phyloP scores from a whole-genome alignment of 306 rosid genomes.

The Quercus agrifolia region DNA sequence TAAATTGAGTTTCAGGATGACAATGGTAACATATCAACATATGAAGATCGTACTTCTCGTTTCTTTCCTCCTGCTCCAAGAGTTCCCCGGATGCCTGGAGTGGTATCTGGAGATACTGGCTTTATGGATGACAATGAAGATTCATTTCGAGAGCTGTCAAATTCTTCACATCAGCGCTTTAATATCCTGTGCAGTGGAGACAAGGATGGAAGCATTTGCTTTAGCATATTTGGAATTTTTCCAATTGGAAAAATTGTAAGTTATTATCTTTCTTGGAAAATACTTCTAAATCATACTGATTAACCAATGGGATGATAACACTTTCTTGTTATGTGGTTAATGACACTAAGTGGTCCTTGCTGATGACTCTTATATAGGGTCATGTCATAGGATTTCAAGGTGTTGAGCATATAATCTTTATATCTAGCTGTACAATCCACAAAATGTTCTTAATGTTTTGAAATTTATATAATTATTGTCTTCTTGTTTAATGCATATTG shows the following conservation, averaged over 20 bases:
- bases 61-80: slow-evolving; percentile 95
- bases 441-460: neutral
- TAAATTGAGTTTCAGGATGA: slow-evolving; percentile 54
- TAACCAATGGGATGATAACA: slow-evolving; percentile 9
- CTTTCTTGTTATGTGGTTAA: slow-evolving; percentile 9
- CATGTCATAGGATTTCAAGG: neutral
- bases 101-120: slow-evolving; percentile 85
- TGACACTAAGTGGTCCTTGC: neutral
- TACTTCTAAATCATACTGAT: slow-evolving; percentile 12
- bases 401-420: neutral
- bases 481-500: neutral
- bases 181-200: slow-evolving; percentile 92
- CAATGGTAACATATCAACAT: slow-evolving; percentile 44
- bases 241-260: slow-evolving; percentile 87
- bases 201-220: slow-evolving; percentile 80
- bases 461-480: neutral
- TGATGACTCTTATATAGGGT: neutral
- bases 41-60: slow-evolving; percentile 92
- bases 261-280: slow-evolving; percentile 9
- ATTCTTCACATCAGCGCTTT: slow-evolving; percentile 82
- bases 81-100: slow-evolving; percentile 83
- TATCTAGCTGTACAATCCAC: neutral
- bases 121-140: slow-evolving; percentile 85
- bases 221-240: slow-evolving; percentile 94
- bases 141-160: slow-evolving; percentile 76